Evolutionary conservation across 2,329 filamentous ascomycete genomes (phyloP).

Genomic region (Triangularia setosa): DNA sequence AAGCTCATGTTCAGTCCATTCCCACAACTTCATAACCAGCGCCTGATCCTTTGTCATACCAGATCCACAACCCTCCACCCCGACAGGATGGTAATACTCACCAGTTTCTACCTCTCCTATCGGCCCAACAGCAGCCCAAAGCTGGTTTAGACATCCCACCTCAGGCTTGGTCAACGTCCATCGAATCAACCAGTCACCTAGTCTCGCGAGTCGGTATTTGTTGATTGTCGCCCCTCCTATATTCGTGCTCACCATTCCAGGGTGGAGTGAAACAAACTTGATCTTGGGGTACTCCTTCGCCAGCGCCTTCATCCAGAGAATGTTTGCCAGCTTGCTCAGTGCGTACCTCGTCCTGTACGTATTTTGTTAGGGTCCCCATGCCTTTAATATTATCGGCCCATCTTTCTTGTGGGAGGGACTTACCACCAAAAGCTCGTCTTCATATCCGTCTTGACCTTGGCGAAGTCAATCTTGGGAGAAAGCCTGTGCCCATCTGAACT

Average conservation of each 20-base stretch:
- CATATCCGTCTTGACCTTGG: conserved; percentile 2
- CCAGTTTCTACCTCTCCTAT: conserved; percentile 18
- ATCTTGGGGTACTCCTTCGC: conserved; percentile 29
- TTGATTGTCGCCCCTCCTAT: conserved; percentile 4
- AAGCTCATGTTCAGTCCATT: conserved; percentile 32
- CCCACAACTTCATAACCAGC: conserved; percentile 28
- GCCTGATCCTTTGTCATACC: conserved; percentile 1
- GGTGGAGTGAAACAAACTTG: conserved; percentile 23
- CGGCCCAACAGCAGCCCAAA: neutral
- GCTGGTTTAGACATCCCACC: conserved; percentile 10
- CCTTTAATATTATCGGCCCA: too few relatives aligned
- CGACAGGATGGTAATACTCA: conserved; percentile 35
- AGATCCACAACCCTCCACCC: conserved; percentile 11
- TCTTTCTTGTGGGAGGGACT: too few relatives aligned
- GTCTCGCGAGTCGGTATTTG: neutral
- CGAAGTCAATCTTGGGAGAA: neutral
- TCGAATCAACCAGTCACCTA: conserved; percentile 12
- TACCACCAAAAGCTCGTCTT: neutral
- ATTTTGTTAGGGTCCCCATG: too few relatives aligned
- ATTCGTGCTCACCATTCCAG: conserved; percentile 29
- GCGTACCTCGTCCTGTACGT: conserved; percentile 25
- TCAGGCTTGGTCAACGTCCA: neutral
- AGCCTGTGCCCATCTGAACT: conserved; percentile 17
- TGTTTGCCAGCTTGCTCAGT: conserved; percentile 36
- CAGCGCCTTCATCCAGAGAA: conserved; percentile 30